Conservation (phyloP, 2,329 filamentous ascomycete genomes). For the Diplodia intermedia region DNA sequence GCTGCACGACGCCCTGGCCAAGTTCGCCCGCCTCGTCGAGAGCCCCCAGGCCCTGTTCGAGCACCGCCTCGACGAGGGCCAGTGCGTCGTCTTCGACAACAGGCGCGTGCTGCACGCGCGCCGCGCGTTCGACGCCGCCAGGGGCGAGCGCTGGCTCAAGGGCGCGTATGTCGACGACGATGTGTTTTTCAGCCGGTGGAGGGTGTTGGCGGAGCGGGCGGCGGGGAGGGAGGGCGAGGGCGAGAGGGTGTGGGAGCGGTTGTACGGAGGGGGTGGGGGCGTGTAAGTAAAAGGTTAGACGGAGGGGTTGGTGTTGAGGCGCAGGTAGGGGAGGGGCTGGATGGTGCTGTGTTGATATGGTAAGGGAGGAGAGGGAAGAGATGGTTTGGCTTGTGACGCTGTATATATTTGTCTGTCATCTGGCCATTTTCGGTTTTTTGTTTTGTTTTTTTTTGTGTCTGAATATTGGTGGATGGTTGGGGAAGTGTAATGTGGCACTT, state of each 20-base stretch:
- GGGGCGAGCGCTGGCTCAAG: slow-evolving; percentile 79
- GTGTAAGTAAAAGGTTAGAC: not conserved
- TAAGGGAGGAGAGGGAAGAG: too few species aligned
- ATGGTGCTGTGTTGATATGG: too few species aligned
- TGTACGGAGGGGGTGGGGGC: not conserved
- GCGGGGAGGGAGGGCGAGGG: slow-evolving; percentile 14
- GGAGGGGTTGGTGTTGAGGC: too few species aligned
- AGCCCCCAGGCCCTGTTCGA: slow-evolving; percentile 67
- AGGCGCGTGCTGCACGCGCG: slow-evolving; percentile 83
- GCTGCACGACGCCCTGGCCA: slow-evolving; percentile 48
- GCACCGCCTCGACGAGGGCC: slow-evolving; percentile 76
- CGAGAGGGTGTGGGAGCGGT: not conserved
- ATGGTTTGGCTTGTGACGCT: not conserved
- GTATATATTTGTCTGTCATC: not conserved
- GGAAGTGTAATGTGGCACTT: not conserved
- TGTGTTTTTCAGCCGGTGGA: slow-evolving; percentile 55
- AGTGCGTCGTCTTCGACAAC: slow-evolving; percentile 95
- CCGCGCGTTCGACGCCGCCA: slow-evolving; percentile 70
- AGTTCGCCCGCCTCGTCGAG: slow-evolving; percentile 68
- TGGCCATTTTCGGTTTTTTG: not conserved
- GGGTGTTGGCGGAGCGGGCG: slow-evolving; percentile 15
- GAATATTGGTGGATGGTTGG: not conserved
- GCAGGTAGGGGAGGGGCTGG: too few species aligned
- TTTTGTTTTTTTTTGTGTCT: not conserved
- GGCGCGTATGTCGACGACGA: slow-evolving; percentile 82